Evolutionary conservation across 1,139 yeast genomes (phyloP), one percentile per base, ranked within the genome.

Genomic region (Debaryomyces sp.): DNA sequence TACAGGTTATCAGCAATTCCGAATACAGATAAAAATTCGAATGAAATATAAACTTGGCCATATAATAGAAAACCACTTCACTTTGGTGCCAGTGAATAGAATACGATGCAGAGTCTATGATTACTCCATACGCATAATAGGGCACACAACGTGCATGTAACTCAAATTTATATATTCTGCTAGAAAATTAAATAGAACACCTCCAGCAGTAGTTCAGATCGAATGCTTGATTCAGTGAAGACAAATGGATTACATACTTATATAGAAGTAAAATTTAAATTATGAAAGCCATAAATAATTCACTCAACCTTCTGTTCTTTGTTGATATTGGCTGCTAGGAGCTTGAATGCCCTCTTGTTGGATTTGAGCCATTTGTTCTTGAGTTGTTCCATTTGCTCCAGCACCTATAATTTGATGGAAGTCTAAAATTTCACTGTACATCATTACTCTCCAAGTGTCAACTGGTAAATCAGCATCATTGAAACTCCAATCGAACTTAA

Each of bases 391-490:
- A 27, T 34, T 44, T 30, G 51, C 45, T 9, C 53, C 53, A 42
- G 53, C 60, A 27, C 76, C 77, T 44, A 82, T 89, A 48, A 84
- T 85, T 64, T 87, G 90, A 71, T 94, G 99, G 79, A 92, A 94
- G 67, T 92, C 98, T 57, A 94, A 77, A 54, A 94, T 94, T 71
- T 94, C 99, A 45, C 96, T 87, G 70, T 94, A 94, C 97, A 94
- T 94, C 99, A 94, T 94, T 26, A 92, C 97, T 71, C 96, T 85
- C 99, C 99, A 94, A 10, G 97, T 90, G 63, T 94, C 98, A 21
- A 94, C 96, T 1, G 99, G 98, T 60, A 94, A 78, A 69, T 94
- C 99, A 0, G 97, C 98, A 62, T 95, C 98, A 67, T 94, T 94
- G 70, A 94, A 94, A 62, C 96, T 87, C 99, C 99, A 94, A 71